Conservation (phyloP, 352 stramenopile species). For the Phytophthora pisi region DNA sequence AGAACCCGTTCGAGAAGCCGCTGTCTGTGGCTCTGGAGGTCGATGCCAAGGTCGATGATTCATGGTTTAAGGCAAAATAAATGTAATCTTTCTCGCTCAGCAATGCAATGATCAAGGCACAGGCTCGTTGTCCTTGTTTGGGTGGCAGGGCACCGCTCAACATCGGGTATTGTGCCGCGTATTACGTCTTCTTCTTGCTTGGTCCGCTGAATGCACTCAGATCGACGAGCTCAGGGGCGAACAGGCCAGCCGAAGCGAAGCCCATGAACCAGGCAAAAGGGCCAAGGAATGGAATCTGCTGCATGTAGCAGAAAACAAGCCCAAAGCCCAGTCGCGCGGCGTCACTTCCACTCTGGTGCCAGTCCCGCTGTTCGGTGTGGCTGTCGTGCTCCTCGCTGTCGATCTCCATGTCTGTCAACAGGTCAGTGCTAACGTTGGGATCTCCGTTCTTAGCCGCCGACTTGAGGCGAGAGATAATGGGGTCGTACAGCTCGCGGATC, state of each 20-base stretch:
- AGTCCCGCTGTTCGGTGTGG: slow-evolving; percentile 40
- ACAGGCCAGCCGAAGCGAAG: slow-evolving; percentile 65
- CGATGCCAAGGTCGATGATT: slow-evolving; percentile 95
- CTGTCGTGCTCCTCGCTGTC: slow-evolving; percentile 34
- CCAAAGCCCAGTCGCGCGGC: slow-evolving; percentile 71
- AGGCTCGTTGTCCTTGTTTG: too few species aligned
- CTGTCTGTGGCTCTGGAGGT: slow-evolving; percentile 92
- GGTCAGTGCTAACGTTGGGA: slow-evolving; percentile 37
- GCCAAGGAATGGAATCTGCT: slow-evolving; percentile 64
- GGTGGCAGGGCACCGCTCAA: too few species aligned
- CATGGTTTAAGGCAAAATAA: slow-evolving; percentile 99
- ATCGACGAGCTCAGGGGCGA: slow-evolving; percentile 70
- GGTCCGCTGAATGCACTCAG: slow-evolving; percentile 80
- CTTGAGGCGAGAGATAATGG: slow-evolving; percentile 70
- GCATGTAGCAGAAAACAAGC: slow-evolving; percentile 62
- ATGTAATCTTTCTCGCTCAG: slow-evolving; percentile 1
- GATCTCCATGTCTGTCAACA: slow-evolving; percentile 42
- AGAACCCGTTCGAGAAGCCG: slow-evolving; percentile 95
- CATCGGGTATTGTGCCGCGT: background rate
- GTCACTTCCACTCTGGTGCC: slow-evolving; percentile 66
- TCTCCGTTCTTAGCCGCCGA: slow-evolving; percentile 40
- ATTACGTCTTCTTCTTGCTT: slow-evolving; percentile 34
- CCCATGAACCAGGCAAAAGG: slow-evolving; percentile 76
- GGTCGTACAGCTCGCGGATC: slow-evolving; percentile 73
- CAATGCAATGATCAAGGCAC: too few species aligned